Percentiles rank a stretch among this genome's conserved stretches.
phyloP scores from a whole-genome alignment of 2,329 filamentous ascomycete genomes.

The Phialophora verrucosa region DNA sequence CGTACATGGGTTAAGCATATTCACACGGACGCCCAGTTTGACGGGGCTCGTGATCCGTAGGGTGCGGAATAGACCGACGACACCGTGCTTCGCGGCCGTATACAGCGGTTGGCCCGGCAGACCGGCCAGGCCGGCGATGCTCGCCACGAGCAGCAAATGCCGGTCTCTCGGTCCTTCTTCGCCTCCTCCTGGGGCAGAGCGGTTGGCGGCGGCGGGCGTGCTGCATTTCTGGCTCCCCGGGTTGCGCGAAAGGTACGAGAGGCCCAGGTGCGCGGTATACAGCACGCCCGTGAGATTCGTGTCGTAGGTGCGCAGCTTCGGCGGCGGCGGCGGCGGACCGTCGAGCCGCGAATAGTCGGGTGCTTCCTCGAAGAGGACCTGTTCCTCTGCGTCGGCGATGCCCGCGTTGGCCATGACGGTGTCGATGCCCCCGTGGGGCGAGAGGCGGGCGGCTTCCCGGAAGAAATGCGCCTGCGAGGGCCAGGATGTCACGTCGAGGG shows the following conservation, averaged over 20 bases:
- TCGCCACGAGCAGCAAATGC: slow-evolving; percentile 68
- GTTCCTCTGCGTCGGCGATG: slow-evolving; percentile 54
- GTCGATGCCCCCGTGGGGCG: slow-evolving; percentile 63
- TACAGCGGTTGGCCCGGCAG: slow-evolving; percentile 59
- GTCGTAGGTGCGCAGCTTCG: slow-evolving; percentile 58
- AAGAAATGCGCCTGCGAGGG: slow-evolving; percentile 68
- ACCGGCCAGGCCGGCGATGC: slow-evolving; percentile 60
- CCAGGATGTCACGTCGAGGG: slow-evolving; percentile 67
- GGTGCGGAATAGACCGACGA: slow-evolving; percentile 68
- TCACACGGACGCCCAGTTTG: slow-evolving; percentile 63
- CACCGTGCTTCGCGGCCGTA: slow-evolving; percentile 67
- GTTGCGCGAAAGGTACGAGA: slow-evolving; percentile 56
- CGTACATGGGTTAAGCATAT: slow-evolving; percentile 66
- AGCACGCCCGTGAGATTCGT: slow-evolving; percentile 69
- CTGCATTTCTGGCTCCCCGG: slow-evolving; percentile 51
- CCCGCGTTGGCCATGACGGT: slow-evolving; percentile 71
- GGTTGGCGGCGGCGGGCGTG: slow-evolving; percentile 17
- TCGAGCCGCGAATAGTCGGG: slow-evolving; percentile 26
- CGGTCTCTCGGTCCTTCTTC: slow-evolving; percentile 53
- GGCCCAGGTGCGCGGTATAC: slow-evolving; percentile 69
- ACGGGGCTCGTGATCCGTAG: slow-evolving; percentile 59
- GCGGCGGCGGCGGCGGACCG: slow-evolving; percentile 53
- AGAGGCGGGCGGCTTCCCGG: slow-evolving; percentile 61
- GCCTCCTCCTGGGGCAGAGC: slow-evolving; percentile 36
- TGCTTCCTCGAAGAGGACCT: slow-evolving; percentile 55